These are phyloP conservation scores for Coemansia sp. DNA, from an alignment of 192 early-diverging fungal genomes.

Conservation along the genomic window DNA sequence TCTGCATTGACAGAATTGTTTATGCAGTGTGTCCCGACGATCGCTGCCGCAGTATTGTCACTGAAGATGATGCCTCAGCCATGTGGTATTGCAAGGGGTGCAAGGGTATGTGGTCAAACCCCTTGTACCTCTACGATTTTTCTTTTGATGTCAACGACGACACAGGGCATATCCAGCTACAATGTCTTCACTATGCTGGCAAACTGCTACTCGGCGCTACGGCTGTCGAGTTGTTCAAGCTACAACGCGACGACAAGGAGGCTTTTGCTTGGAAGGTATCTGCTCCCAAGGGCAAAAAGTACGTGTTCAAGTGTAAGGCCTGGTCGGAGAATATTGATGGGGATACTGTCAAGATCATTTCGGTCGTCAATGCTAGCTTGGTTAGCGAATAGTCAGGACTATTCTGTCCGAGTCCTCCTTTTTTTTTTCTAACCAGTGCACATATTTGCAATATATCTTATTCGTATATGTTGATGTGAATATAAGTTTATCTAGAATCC, in stretches of 20 bases:
- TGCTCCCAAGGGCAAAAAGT: conserved; percentile 66
- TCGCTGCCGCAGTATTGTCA: conserved; percentile 87
- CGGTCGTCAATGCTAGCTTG: conserved; percentile 47
- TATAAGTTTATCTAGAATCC: conserved; percentile 28
- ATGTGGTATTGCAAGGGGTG: conserved; percentile 94
- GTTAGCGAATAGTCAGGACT: conserved; percentile 42
- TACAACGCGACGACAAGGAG: conserved; percentile 55
- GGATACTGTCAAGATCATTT: conserved; percentile 49
- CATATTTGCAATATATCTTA: neutral
- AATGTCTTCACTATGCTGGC: conserved; percentile 83
- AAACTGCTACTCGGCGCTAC: conserved; percentile 63
- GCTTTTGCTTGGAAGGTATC: conserved; percentile 57
- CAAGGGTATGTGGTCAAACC: conserved; percentile 63
- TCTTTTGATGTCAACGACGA: conserved; percentile 70
- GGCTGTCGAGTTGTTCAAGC: conserved; percentile 66
- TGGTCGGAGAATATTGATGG: conserved; percentile 80
- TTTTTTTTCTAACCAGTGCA: neutral
- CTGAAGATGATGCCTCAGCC: conserved; percentile 54
- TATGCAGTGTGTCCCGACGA: conserved; percentile 85
- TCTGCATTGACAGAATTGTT: conserved; percentile 62
- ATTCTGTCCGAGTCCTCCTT: neutral
- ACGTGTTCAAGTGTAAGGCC: conserved; percentile 72
- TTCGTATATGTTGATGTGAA: neutral
- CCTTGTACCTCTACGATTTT: conserved; percentile 83
- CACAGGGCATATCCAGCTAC: conserved; percentile 76